These are phyloP conservation scores for Globisporangium nunn DNA, from an alignment of 352 stramenopile species.

Conservation along the genomic window DNA sequence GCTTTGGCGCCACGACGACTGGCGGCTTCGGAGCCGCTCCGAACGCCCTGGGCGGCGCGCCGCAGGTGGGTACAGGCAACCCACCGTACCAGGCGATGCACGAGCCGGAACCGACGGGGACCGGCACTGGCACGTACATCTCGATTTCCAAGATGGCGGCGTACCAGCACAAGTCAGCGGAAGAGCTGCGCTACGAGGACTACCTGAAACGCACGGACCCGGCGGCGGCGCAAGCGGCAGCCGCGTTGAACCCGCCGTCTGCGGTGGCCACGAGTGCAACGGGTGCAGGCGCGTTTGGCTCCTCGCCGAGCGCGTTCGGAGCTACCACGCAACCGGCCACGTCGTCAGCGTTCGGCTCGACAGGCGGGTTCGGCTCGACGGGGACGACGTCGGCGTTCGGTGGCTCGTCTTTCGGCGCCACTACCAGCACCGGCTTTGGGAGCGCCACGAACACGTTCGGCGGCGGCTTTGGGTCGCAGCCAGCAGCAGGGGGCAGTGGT, in stretches of 20 bases:
- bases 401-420: constrained; percentile 23
- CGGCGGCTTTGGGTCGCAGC: constrained; percentile 45
- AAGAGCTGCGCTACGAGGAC: constrained; percentile 40
- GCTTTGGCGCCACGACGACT: constrained; percentile 10
- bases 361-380: constrained; percentile 23
- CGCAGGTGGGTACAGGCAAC: constrained; percentile 65
- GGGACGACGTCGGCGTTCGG: constrained; percentile 27
- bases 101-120: constrained; percentile 56
- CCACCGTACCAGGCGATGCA: constrained; percentile 63
- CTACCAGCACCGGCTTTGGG: constrained; percentile 19
- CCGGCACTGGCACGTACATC: constrained; percentile 36
- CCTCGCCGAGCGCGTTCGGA: constrained; percentile 20
- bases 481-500: constrained; percentile 17
- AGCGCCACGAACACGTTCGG: constrained; percentile 25
- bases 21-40: constrained; percentile 30
- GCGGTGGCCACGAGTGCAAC: constrained; percentile 20
- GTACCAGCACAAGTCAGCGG: constrained; percentile 31
- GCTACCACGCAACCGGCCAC: constrained; percentile 10
- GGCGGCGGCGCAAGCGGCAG: constrained; percentile 24
- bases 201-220: constrained; percentile 35
- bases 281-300: constrained; percentile 36
- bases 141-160: constrained; percentile 34
- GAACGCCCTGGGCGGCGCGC: constrained; percentile 13
- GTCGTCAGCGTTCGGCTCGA: constrained; percentile 35
- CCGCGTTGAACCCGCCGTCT: constrained; percentile 36